Evolutionary conservation across 148 eudicot genomes (phyloP).

Genomic region (Camellia sinensis): DNA sequence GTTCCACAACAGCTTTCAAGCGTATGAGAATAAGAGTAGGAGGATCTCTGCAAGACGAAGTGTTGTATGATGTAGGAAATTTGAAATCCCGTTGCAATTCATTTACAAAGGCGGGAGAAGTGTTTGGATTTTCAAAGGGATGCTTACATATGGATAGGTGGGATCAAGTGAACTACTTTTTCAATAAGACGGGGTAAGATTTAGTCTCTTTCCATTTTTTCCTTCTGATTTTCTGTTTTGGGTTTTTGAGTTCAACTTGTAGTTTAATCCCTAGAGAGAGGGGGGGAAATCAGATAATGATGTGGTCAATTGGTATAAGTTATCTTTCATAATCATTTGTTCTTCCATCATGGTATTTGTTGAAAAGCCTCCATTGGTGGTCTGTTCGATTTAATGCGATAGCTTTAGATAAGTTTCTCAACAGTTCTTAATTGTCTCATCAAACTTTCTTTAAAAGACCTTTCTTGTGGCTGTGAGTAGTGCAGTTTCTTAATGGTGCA

Average conservation of each 20-base stretch:
- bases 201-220: neutral
- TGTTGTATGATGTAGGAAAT: constrained; percentile 62
- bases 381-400: neutral
- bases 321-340: neutral
- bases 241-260: neutral
- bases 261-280: neutral
- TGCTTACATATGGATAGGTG: constrained; percentile 75
- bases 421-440: neutral
- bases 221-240: neutral
- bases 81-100: constrained; percentile 53
- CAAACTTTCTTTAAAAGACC: neutral
- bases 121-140: constrained; percentile 84
- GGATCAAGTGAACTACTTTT: constrained; percentile 73
- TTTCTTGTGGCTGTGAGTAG: neutral
- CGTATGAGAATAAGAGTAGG: constrained; percentile 81
- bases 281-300: neutral
- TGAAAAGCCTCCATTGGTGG: neutral
- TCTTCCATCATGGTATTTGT: neutral
- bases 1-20: constrained; percentile 54
- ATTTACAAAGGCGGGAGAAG: constrained; percentile 39
- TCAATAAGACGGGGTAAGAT: constrained; percentile 66
- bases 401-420: neutral
- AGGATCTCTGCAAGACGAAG: constrained; percentile 94
- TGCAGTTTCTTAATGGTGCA: neutral
- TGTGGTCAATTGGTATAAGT: neutral